A percentile compares a stretch with the other conserved stretches of the same genome.
phyloP scores from a whole-genome alignment of 2,329 filamentous ascomycete species.

The Exophiala alcalophila region DNA sequence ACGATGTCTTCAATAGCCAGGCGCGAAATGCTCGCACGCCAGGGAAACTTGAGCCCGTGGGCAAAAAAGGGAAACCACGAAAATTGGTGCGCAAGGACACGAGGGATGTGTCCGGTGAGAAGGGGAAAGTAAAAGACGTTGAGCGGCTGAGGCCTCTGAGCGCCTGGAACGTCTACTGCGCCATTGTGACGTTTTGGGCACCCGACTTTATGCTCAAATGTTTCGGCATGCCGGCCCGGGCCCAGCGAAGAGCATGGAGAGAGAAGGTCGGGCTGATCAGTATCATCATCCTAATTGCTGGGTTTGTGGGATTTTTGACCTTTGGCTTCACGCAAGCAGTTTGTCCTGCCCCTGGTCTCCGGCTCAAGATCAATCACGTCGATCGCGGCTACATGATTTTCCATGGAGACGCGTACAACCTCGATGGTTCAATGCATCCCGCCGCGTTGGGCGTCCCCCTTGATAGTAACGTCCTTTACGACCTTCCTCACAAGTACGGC shows the following conservation, averaged over 20 bases:
- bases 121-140: conserved; percentile 55
- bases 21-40: conserved; percentile 36
- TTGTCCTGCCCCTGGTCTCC: conserved; percentile 68
- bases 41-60: conserved; percentile 26
- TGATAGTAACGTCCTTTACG: conserved; percentile 78
- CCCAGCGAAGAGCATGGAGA: conserved; percentile 88
- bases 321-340: conserved; percentile 93
- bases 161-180: conserved; percentile 93
- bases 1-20: conserved; percentile 27
- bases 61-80: conserved; percentile 44
- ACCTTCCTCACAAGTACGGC: conserved; percentile 74
- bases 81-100: conserved; percentile 64
- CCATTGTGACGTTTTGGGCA: conserved; percentile 89
- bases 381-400: conserved; percentile 87
- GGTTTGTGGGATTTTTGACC: conserved; percentile 88
- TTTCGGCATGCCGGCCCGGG: conserved; percentile 80
- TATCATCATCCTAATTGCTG: conserved; percentile 83
- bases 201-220: conserved; percentile 80
- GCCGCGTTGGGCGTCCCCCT: conserved; percentile 72
- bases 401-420: conserved; percentile 84
- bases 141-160: conserved; percentile 73
- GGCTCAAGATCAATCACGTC: conserved; percentile 81
- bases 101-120: conserved; percentile 56
- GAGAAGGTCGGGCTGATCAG: conserved; percentile 98
- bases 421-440: conserved; percentile 74